phyloP scores from a whole-genome alignment of 345 rosid genomes.

The Populus davidiana region DNA sequence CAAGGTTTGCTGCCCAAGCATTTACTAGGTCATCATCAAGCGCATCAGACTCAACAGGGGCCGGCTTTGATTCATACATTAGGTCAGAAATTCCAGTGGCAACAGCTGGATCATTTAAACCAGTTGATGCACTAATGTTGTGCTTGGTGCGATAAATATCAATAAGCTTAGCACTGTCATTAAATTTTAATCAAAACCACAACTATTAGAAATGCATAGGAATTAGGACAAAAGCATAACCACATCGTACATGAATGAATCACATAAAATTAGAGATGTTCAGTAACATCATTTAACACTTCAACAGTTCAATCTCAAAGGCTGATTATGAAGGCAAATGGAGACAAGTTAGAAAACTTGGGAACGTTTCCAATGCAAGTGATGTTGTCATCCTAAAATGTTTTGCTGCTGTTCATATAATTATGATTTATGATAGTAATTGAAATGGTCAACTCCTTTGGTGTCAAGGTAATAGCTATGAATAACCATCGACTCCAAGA shows the following conservation, averaged over 20 bases:
- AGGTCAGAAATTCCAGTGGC: slow-evolving; percentile 95
- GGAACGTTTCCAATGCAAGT: not conserved
- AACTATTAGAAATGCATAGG: not conserved
- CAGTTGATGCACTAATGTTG: slow-evolving; percentile 81
- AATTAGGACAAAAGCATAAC: not conserved
- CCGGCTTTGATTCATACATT: slow-evolving; percentile 75
- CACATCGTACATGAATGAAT: not conserved
- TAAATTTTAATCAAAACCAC: slow-evolving; percentile 9
- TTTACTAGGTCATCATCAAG: slow-evolving; percentile 97
- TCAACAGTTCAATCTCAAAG: not conserved
- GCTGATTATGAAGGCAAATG: not conserved
- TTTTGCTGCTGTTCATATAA: not conserved
- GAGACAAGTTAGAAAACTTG: not conserved
- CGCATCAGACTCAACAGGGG: slow-evolving; percentile 61
- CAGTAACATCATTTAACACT: not conserved
- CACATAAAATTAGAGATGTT: not conserved
- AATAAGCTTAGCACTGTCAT: slow-evolving; percentile 80
- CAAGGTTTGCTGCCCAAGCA: slow-evolving; percentile 99
- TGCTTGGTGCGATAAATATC: slow-evolving; percentile 77
- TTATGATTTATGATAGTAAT: not conserved
- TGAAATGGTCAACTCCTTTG: not conserved
- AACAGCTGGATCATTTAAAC: slow-evolving; percentile 86
- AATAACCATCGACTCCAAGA: not conserved
- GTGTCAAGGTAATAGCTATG: not conserved
- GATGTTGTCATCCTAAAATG: not conserved